Evolutionary conservation across 1,139 yeast genomes (phyloP).

Genomic region (Yamadazyma siamensis): DNA sequence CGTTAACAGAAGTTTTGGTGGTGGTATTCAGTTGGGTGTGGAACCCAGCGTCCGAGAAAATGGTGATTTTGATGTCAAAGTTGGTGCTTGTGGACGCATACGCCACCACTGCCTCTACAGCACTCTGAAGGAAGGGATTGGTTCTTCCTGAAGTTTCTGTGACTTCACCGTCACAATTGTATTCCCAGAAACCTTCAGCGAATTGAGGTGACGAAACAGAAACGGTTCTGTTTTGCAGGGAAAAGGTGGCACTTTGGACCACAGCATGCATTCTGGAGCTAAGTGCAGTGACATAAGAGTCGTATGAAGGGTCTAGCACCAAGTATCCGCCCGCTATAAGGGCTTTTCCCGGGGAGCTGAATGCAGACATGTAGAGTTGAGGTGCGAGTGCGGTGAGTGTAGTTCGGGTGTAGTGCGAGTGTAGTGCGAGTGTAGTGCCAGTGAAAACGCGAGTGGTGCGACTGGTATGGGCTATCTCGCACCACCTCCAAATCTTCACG

Average conservation of each 20-base stretch:
- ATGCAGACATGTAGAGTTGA: slow-evolving; percentile 27
- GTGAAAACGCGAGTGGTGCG: too few relatives aligned
- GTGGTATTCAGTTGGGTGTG: slow-evolving; percentile 66
- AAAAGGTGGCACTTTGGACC: slow-evolving; percentile 19
- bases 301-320: slow-evolving; percentile 73
- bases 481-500: background rate
- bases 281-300: slow-evolving; percentile 80
- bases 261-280: slow-evolving; percentile 89
- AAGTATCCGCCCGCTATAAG: slow-evolving; percentile 91
- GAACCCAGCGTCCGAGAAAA: slow-evolving; percentile 85
- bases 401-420: too few relatives aligned
- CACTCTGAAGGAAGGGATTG: slow-evolving; percentile 78
- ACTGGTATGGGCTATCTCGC: too few relatives aligned
- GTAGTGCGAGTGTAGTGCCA: too few relatives aligned
- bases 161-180: slow-evolving; percentile 22
- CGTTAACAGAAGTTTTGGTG: slow-evolving; percentile 26
- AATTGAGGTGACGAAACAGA: slow-evolving; percentile 71
- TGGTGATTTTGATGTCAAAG: slow-evolving; percentile 47
- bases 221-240: background rate
- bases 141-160: slow-evolving; percentile 23
- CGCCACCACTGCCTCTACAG: slow-evolving; percentile 52
- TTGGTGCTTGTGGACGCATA: slow-evolving; percentile 39
- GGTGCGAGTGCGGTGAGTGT: background rate
- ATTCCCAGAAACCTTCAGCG: slow-evolving; percentile 65
- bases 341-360: slow-evolving; percentile 96